These are phyloP conservation scores for Hyaloscypha variabilis DNA, from an alignment of 495 filamentous ascomycete species.

Conservation along the genomic window DNA sequence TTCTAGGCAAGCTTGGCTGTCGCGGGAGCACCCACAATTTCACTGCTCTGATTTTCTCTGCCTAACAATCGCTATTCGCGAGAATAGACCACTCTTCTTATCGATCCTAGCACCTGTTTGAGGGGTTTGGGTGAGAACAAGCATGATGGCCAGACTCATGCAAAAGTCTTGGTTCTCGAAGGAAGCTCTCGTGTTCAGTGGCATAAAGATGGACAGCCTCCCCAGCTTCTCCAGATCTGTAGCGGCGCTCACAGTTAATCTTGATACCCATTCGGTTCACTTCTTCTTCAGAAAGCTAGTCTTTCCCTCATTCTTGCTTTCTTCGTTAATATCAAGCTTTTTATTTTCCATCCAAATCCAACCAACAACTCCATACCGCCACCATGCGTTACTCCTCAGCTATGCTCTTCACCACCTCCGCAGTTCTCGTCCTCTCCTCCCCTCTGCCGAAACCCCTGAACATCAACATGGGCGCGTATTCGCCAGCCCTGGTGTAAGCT, in stretches of 20 bases:
- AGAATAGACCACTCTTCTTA: slow-evolving; percentile 6
- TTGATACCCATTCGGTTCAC: slow-evolving; percentile 1
- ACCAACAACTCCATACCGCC: background rate
- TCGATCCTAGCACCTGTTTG: slow-evolving; percentile 4
- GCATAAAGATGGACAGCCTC: background rate
- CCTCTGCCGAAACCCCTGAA: slow-evolving; percentile 43
- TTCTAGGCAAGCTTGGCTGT: slow-evolving; percentile 6
- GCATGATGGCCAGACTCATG: background rate
- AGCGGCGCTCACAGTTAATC: slow-evolving; percentile 4
- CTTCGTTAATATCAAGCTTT: background rate
- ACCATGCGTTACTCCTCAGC: slow-evolving; percentile 23
- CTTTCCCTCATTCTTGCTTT: background rate
- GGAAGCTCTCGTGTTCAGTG: background rate
- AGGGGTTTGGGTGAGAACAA: background rate
- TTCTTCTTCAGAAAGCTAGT: slow-evolving; percentile 7
- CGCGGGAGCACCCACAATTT: background rate
- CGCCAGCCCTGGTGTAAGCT: slow-evolving; percentile 49
- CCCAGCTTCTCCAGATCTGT: background rate
- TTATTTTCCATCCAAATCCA: background rate
- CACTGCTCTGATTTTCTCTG: background rate
- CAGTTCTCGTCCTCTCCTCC: slow-evolving; percentile 42
- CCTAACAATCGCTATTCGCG: background rate
- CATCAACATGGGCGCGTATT: slow-evolving; percentile 64
- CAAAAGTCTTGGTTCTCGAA: background rate
- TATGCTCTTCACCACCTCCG: slow-evolving; percentile 27